Evolutionary conservation across 352 stramenopile species (phyloP).

Genomic region (Globisporangium paddicum): DNA sequence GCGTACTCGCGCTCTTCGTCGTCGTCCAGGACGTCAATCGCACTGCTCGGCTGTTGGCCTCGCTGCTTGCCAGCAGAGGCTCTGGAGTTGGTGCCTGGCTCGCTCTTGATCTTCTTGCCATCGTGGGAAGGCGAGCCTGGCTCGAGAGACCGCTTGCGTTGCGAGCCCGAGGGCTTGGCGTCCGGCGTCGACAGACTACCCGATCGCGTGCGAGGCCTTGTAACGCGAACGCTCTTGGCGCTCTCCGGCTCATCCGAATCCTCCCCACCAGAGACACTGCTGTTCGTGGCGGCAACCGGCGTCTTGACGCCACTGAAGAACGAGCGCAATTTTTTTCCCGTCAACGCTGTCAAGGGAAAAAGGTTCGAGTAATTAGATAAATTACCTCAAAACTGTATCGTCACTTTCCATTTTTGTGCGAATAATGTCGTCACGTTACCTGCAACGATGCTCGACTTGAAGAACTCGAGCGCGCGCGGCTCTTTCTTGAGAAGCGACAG

Average conservation of each 20-base stretch:
- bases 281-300: neutral
- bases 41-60: conserved; percentile 8
- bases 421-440: conserved; percentile 17
- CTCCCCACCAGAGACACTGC: neutral
- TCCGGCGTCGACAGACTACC: conserved; percentile 28
- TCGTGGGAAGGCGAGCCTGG: neutral
- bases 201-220: conserved; percentile 1
- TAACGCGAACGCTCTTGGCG: neutral
- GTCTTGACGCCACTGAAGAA: conserved; percentile 1
- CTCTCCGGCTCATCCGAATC: neutral
- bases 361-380: neutral
- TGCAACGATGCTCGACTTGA: conserved; percentile 55
- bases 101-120: conserved; percentile 14
- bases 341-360: conserved; percentile 8
- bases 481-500: conserved; percentile 44
- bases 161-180: conserved; percentile 14
- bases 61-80: conserved; percentile 4
- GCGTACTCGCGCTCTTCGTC: conserved; percentile 24
- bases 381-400: neutral
- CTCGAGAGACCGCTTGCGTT: conserved; percentile 36
- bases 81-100: neutral
- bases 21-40: conserved; percentile 7
- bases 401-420: neutral
- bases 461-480: conserved; percentile 42
- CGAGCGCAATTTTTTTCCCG: neutral